phyloP scores from a whole-genome alignment of 1,139 yeast genomes.

The Geotrichum reessii region DNA sequence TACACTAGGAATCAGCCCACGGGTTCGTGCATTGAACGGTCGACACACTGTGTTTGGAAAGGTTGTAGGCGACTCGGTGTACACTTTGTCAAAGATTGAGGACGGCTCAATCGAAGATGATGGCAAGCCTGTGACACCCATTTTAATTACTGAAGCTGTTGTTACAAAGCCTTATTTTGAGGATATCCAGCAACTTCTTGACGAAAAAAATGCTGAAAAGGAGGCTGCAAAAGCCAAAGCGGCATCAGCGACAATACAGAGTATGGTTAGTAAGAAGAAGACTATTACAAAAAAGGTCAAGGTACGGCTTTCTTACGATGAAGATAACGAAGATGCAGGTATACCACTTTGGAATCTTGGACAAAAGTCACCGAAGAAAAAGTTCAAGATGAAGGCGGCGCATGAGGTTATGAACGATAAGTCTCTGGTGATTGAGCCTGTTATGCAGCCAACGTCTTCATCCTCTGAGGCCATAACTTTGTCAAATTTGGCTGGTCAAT shows the following conservation, averaged over 20 bases:
- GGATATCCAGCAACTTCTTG: slow-evolving; percentile 35
- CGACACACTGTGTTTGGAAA: slow-evolving; percentile 57
- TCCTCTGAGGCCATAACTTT: not conserved
- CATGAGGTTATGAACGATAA: slow-evolving; percentile 12
- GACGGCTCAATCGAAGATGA: slow-evolving; percentile 40
- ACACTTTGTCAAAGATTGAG: slow-evolving; percentile 47
- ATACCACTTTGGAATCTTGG: slow-evolving; percentile 8
- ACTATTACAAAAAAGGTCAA: slow-evolving; percentile 25
- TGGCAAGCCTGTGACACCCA: slow-evolving; percentile 50
- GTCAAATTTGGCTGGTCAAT: not conserved
- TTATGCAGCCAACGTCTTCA: not conserved
- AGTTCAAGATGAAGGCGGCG: slow-evolving; percentile 15
- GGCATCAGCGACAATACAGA: slow-evolving; percentile 18
- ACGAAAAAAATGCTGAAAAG: slow-evolving; percentile 15
- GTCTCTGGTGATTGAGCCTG: not conserved
- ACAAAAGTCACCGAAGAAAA: not conserved
- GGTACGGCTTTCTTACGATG: slow-evolving; percentile 31
- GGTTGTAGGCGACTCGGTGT: slow-evolving; percentile 54
- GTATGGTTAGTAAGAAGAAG: slow-evolving; percentile 20
- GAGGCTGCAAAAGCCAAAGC: slow-evolving; percentile 6
- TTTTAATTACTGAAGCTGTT: slow-evolving; percentile 40
- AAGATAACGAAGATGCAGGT: slow-evolving; percentile 19
- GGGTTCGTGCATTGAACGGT: slow-evolving; percentile 36
- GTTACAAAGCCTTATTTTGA: slow-evolving; percentile 49
- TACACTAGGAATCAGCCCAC: slow-evolving; percentile 44